Conservation (phyloP, 805 yeast genomes). For the Candida insectalens region DNA sequence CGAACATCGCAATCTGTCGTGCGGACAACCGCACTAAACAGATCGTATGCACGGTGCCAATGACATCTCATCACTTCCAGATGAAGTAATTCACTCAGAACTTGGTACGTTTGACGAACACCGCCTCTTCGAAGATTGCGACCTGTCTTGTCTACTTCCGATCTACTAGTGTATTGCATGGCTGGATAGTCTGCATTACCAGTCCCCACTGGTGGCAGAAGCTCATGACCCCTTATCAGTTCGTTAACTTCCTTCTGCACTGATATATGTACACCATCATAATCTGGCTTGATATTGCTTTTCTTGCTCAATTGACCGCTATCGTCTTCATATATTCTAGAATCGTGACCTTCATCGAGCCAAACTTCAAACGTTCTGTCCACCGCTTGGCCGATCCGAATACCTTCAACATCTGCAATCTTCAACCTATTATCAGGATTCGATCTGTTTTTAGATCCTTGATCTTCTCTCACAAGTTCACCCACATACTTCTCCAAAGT, state of each 20-base stretch:
- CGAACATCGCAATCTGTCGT: constrained; percentile 42
- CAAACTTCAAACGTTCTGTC: constrained; percentile 3
- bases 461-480: background rate
- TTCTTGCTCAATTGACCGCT: background rate
- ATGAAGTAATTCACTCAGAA: constrained; percentile 32
- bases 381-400: no score
- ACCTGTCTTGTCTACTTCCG: background rate
- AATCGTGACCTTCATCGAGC: background rate
- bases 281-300: background rate
- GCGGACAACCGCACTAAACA: constrained; percentile 40
- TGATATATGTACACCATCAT: background rate
- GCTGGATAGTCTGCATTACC: background rate
- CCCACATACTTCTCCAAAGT: background rate
- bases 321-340: constrained; percentile 1
- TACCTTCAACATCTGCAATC: background rate
- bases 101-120: background rate
- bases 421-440: constrained; percentile 2
- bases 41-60: constrained; percentile 47
- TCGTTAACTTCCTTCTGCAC: background rate
- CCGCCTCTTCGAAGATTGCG: background rate
- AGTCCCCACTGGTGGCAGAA: background rate
- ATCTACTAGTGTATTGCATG: background rate
- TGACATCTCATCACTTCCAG: constrained; percentile 34
- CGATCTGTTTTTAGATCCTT: background rate
- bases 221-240: background rate